Percentiles rank a stretch among this genome's conserved stretches.
Evolutionary conservation across 371 early-diverging fungal genomes (phyloP).

Genomic region (Zychaea mexicana): DNA sequence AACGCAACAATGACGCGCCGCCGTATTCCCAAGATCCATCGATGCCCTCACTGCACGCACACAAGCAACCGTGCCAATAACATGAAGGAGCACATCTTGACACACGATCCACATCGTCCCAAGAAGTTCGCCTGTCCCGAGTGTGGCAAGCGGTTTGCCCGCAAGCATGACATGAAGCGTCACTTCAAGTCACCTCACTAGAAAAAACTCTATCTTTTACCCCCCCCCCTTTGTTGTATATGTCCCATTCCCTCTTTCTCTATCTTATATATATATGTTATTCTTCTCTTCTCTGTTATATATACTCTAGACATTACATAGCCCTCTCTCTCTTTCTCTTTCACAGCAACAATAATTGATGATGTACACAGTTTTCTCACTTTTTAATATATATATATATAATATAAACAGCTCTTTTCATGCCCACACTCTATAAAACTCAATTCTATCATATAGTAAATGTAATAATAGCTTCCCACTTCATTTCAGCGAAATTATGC

Average conservation of each 20-base stretch:
- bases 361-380: too few relatives aligned
- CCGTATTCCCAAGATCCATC: conserved; percentile 13
- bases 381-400: too few relatives aligned
- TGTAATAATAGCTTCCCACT: too few relatives aligned
- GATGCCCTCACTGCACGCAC: conserved; percentile 25
- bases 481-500: too few relatives aligned
- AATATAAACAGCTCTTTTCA: too few relatives aligned
- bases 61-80: conserved; percentile 32
- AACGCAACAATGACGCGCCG: background rate
- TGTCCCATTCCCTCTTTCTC: background rate
- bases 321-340: background rate
- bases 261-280: background rate
- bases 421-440: too few relatives aligned
- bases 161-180: conserved; percentile 67
- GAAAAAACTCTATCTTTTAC: background rate
- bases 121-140: conserved; percentile 29
- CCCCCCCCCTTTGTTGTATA: background rate
- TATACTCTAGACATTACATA: background rate
- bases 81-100: conserved; percentile 33
- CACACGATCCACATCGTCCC: conserved; percentile 36
- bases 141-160: conserved; percentile 58
- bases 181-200: conserved; percentile 38
- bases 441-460: too few relatives aligned
- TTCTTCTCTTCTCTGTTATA: too few relatives aligned
- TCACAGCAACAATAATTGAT: background rate